These are phyloP conservation scores for Aphanomyces euteiches DNA, from an alignment of 352 stramenopile genomes.

Conservation along the genomic window DNA sequence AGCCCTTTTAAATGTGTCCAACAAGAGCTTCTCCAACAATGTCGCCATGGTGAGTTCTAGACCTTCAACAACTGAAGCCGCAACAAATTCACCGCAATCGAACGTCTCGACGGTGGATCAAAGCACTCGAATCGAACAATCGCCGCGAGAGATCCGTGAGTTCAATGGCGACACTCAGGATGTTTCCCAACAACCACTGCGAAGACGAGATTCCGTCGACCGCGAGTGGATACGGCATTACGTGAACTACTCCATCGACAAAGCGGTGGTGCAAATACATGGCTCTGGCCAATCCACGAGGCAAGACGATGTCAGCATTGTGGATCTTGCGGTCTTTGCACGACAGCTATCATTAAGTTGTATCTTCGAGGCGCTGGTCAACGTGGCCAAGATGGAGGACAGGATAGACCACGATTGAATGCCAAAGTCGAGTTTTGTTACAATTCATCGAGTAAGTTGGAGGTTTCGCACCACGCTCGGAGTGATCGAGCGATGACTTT, in stretches of 20 bases:
- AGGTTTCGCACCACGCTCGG: slow-evolving; percentile 13
- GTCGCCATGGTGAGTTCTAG: no score
- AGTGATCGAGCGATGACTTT: slow-evolving; percentile 25
- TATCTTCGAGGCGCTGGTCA: slow-evolving; percentile 9
- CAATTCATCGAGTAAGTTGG: not conserved
- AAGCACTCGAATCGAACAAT: no score
- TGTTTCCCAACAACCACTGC: no score
- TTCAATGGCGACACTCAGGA: no score
- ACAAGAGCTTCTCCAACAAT: no score
- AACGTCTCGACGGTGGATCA: no score
- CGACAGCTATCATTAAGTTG: not conserved
- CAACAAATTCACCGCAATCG: no score
- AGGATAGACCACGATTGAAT: not conserved
- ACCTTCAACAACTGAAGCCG: no score
- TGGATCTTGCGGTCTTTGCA: slow-evolving; percentile 1
- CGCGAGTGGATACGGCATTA: not conserved
- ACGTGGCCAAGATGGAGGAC: not conserved
- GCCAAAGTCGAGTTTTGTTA: not conserved
- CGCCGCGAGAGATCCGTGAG: no score
- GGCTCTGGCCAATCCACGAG: not conserved
- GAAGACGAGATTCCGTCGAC: no score
- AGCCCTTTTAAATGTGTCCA: not conserved
- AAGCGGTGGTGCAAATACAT: not conserved
- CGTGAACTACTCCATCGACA: not conserved
- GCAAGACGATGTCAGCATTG: not conserved